Conservation (phyloP, 257 asterid species). For the Galeopsis tetrahit region DNA sequence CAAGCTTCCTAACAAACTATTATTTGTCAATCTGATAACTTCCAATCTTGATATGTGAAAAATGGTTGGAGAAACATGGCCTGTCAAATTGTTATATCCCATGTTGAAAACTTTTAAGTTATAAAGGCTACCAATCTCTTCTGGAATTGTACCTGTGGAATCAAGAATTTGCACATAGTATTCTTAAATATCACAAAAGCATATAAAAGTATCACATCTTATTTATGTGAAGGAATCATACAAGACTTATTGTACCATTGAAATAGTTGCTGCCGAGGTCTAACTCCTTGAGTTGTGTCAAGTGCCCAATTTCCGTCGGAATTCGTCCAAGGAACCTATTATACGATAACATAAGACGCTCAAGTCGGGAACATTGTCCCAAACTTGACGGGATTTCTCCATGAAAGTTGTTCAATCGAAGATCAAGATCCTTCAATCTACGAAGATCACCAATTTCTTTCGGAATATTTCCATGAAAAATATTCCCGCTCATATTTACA, state of each 20-base stretch:
- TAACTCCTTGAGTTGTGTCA: neutral
- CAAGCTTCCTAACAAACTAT: constrained; percentile 4
- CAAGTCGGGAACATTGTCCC: neutral
- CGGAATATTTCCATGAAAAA: constrained; percentile 34
- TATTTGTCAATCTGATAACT: neutral
- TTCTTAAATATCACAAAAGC: no score
- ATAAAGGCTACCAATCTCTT: constrained; percentile 34
- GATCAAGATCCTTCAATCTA: constrained; percentile 18
- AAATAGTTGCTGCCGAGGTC: constrained; percentile 2
- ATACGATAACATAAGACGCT: neutral
- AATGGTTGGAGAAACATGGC: neutral
- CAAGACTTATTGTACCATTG: neutral
- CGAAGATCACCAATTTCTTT: constrained; percentile 36
- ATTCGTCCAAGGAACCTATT: neutral
- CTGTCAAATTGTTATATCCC: constrained; percentile 29
- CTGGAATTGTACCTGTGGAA: constrained; percentile 29
- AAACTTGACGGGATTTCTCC: constrained; percentile 41
- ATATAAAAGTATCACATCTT: neutral
- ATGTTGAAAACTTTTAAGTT: constrained; percentile 15
- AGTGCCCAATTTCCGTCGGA: neutral
- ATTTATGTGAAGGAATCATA: constrained; percentile 6
- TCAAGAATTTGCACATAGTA: neutral
- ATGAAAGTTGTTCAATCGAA: constrained; percentile 23
- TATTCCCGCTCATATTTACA: constrained; percentile 29
- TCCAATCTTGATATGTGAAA: constrained; percentile 5